Evolutionary conservation across 1,284 basidiomycete species (phyloP).

Genomic region (Rhodotorula sp.): DNA sequence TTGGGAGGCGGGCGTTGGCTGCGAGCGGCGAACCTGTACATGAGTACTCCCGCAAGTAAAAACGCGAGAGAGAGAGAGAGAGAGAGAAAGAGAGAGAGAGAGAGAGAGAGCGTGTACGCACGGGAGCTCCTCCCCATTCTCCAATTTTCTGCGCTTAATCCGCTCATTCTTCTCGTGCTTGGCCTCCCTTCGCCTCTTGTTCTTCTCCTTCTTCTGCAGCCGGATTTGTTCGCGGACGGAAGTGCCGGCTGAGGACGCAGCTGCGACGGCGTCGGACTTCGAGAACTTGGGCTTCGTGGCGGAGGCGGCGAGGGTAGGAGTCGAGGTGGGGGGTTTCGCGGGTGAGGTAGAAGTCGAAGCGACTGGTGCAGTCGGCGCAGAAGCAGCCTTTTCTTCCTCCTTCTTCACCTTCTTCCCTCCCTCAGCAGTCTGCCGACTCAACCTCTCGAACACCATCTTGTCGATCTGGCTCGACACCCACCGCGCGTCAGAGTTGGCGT

Average conservation of each 20-base stretch:
- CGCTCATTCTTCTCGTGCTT: constrained; percentile 24
- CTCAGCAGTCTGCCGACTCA: constrained; percentile 16
- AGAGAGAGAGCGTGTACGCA: constrained; percentile 1
- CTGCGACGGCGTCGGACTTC: constrained; percentile 2
- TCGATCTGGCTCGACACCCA: constrained; percentile 33
- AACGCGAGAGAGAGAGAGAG: background rate
- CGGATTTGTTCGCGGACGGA: constrained; percentile 27
- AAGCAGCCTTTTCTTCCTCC: background rate
- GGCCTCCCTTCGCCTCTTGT: constrained; percentile 8
- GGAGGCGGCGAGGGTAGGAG: background rate
- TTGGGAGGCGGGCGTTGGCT: constrained; percentile 16
- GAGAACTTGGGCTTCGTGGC: background rate
- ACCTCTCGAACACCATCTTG: constrained; percentile 26
- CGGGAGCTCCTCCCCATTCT: constrained; percentile 7
- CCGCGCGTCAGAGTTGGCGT: constrained; percentile 25
- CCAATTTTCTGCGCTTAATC: constrained; percentile 14
- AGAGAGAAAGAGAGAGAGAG: background rate
- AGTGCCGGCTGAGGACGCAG: constrained; percentile 17
- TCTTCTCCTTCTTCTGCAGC: constrained; percentile 26
- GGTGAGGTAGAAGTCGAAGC: background rate
- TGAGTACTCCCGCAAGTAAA: too few relatives aligned
- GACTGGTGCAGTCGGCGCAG: background rate
- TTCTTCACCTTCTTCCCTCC: too few relatives aligned
- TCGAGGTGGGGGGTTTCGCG: constrained; percentile 2
- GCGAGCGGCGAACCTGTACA: background rate